Evolutionary conservation across 2,329 filamentous ascomycete species (phyloP), one percentile per base, ranked within the genome.

Genomic region (Chrysoporthe austroafricana): DNA sequence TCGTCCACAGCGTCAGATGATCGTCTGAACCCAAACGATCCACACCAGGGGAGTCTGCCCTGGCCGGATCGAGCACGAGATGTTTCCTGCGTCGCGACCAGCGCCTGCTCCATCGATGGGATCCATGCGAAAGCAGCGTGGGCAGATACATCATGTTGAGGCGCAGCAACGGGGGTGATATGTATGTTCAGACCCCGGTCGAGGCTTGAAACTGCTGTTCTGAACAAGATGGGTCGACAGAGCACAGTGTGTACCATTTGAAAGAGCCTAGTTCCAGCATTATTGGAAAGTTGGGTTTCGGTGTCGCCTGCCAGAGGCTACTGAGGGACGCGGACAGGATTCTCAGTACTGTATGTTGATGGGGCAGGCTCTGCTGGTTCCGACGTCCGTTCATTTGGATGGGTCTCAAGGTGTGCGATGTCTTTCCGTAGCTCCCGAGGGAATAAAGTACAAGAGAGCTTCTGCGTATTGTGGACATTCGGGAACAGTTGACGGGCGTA

Each of bases 1-100:
- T 75, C 73, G 75, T 77, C 77, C 75, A 77, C 78, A 75, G 78
- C 76, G 77, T 78, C 74, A 79, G 75, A 77, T 75, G 72, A 71
- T 76, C 78, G 77, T 79, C 78, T 79, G 78, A 78, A 80, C 76
- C 76, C 74, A 75, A 26, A 67, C 62, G 76, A 79, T 80, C 77
- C 75, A 74, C 78, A 69, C 77, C n/a, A 77, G 76, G 77, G 78
- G 72, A 72, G 70, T 67, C 62, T 42, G 71, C 71, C 71, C 68
- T 70, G 73, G 70, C 73, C 72, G 73, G 73, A 71, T 70, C 70
- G 65, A 64, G 59, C 44, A 71, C 63, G 62, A 69, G 68, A 69
- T 71, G 66, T 66, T 58, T 61, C 32, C 42, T 52, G 60, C 39
- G 18, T 58, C n/a, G 61, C 56, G 57, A 63, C 3, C 8, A 1